Conservation (phyloP, 2,329 filamentous ascomycete species). For the Fonsecaea nubica region DNA sequence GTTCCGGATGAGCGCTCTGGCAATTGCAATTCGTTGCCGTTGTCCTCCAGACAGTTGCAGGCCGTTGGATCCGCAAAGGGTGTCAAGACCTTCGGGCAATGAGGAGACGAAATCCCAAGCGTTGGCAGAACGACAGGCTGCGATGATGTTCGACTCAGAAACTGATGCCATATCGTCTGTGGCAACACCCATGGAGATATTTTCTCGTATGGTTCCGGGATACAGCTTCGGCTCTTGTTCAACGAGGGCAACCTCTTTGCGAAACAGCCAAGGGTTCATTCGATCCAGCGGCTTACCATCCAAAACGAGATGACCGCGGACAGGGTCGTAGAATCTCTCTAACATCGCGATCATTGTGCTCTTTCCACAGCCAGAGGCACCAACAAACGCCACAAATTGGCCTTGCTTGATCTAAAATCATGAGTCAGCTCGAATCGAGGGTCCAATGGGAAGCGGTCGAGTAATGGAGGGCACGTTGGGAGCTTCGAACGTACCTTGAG, state of each 20-base stretch:
- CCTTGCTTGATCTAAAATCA: slow-evolving; percentile 62
- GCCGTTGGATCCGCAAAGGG: slow-evolving; percentile 61
- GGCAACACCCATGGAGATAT: slow-evolving; percentile 77
- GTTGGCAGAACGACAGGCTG: too few species aligned
- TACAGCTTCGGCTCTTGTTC: slow-evolving; percentile 93
- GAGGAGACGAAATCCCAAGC: slow-evolving; percentile 59
- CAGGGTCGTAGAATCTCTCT: slow-evolving; percentile 90
- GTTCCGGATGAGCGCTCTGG: slow-evolving; percentile 60
- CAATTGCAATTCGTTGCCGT: slow-evolving; percentile 64
- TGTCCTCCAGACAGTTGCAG: slow-evolving; percentile 64
- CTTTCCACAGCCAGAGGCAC: slow-evolving; percentile 90
- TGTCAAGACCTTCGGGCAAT: slow-evolving; percentile 59
- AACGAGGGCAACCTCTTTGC: slow-evolving; percentile 78
- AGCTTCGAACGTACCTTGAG: too few species aligned
- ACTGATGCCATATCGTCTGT: too few species aligned
- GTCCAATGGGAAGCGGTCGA: too few species aligned
- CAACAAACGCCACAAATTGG: slow-evolving; percentile 71
- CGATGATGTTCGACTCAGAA: too few species aligned
- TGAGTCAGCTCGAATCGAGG: too few species aligned
- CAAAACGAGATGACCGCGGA: slow-evolving; percentile 76
- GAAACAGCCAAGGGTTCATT: slow-evolving; percentile 62
- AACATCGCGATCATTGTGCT: slow-evolving; percentile 88
- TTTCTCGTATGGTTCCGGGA: slow-evolving; percentile 86
- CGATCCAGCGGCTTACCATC: slow-evolving; percentile 80
- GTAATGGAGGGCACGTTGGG: too few species aligned